Conservation (phyloP, 75 land plant genomes). For the Adiantum capillusveneris region DNA sequence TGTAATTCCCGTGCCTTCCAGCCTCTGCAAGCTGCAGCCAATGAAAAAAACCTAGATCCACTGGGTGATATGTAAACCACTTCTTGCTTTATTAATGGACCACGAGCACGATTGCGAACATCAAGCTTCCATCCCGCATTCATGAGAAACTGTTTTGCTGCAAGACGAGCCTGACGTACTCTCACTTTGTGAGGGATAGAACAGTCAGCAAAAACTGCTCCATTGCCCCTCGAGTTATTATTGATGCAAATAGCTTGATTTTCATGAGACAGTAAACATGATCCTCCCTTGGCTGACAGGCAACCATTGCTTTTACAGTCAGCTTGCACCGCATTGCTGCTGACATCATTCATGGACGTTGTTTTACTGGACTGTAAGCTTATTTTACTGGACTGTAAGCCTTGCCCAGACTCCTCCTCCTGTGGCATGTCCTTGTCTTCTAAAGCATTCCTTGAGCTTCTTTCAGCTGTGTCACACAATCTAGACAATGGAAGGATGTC, state of each 20-base stretch:
- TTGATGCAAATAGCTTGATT: too few relatives aligned
- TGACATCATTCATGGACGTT: too few relatives aligned
- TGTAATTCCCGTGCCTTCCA: background rate
- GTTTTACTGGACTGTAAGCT: too few relatives aligned
- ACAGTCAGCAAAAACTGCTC: background rate
- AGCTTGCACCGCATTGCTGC: too few relatives aligned
- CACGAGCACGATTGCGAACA: conserved; percentile 28
- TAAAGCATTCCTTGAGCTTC: too few relatives aligned
- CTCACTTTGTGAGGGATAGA: background rate
- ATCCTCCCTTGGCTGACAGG: background rate
- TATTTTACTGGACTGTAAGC: too few relatives aligned
- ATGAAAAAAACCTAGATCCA: conserved; percentile 50
- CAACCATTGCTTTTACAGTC: too few relatives aligned
- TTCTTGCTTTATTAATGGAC: conserved; percentile 33
- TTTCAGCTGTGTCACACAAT: too few relatives aligned
- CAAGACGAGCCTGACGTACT: background rate
- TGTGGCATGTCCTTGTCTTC: too few relatives aligned
- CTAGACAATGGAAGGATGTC: too few relatives aligned
- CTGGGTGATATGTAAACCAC: conserved; percentile 46
- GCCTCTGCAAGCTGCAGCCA: conserved; percentile 41
- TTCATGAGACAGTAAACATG: background rate
- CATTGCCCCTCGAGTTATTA: background rate
- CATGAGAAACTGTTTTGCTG: conserved; percentile 25
- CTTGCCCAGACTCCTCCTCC: too few relatives aligned
- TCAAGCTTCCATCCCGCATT: conserved; percentile 59